Conservation (phyloP, 2,329 filamentous ascomycete genomes). For the Aquanectria penicillioides region DNA sequence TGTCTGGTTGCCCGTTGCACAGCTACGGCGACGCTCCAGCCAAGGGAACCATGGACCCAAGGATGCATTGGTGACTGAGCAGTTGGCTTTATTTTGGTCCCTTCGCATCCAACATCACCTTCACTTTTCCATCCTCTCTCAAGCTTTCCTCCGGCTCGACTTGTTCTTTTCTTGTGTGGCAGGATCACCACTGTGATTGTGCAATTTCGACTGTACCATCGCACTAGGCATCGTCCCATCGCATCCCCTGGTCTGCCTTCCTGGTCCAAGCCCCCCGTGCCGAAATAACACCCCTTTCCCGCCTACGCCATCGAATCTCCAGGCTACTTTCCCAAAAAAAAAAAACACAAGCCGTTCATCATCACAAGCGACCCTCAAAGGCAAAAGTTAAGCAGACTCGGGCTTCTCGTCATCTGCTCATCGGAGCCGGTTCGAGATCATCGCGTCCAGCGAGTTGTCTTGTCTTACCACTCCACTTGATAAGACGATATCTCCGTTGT, state of each 20-base stretch:
- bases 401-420: constrained; percentile 7
- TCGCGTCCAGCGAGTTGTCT: constrained; percentile 9
- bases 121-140: not conserved
- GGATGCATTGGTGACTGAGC: constrained; percentile 18
- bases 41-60: constrained; percentile 5
- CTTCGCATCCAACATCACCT: constrained; percentile 12
- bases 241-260: constrained; percentile 35
- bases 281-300: constrained; percentile 42
- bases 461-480: constrained; percentile 14
- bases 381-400: constrained; percentile 3
- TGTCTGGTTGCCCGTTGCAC: constrained; percentile 44
- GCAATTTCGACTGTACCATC: constrained; percentile 18
- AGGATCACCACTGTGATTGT: constrained; percentile 14
- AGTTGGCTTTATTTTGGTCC: constrained; percentile 22
- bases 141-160: not conserved
- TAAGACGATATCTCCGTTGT: constrained; percentile 4
- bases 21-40: constrained; percentile 32
- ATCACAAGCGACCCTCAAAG: constrained; percentile 4
- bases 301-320: constrained; percentile 27
- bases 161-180: not conserved
- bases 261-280: constrained; percentile 37
- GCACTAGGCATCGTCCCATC: constrained; percentile 28
- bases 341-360: constrained; percentile 12
- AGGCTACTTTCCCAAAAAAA: constrained; percentile 15
- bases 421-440: constrained; percentile 18